Evolutionary conservation across 768 basidiomycete species (phyloP).

Genomic region (Hygrocybe punicea): DNA sequence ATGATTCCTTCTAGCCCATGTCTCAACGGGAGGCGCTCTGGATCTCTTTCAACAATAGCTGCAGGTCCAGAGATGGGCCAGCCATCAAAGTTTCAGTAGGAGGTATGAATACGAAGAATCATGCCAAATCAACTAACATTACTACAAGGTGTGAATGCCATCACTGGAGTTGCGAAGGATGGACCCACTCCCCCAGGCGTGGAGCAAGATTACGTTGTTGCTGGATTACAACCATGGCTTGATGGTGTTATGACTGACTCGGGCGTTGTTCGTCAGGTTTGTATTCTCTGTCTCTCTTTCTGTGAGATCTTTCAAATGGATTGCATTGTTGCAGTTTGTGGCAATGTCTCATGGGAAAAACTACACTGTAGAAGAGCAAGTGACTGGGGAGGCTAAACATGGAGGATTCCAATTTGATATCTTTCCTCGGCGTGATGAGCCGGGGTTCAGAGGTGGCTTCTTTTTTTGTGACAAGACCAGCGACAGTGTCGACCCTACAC

Average conservation of each 20-base stretch:
- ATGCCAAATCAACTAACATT: neutral
- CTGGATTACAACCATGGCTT: slow-evolving; percentile 15
- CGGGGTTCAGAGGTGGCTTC: neutral
- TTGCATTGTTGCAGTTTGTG: slow-evolving; percentile 19
- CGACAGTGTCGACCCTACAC: neutral
- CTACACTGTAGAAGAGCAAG: slow-evolving; percentile 19
- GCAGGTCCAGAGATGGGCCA: neutral
- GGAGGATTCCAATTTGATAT: slow-evolving; percentile 21
- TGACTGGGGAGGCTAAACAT: slow-evolving; percentile 10
- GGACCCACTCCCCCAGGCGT: neutral
- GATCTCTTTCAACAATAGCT: slow-evolving; percentile 4
- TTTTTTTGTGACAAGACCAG: neutral
- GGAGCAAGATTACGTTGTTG: slow-evolving; percentile 17
- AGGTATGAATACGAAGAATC: slow-evolving; percentile 3
- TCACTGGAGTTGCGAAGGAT: slow-evolving; percentile 9
- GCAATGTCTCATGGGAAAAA: slow-evolving; percentile 8
- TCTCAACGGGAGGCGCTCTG: slow-evolving; percentile 16
- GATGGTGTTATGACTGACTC: slow-evolving; percentile 14
- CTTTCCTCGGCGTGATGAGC: slow-evolving; percentile 6
- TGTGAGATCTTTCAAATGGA: too few relatives aligned
- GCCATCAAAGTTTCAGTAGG: slow-evolving; percentile 17
- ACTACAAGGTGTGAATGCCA: slow-evolving; percentile 8
- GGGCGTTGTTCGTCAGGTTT: slow-evolving; percentile 17
- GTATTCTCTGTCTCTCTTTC: neutral
- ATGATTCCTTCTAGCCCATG: slow-evolving; percentile 11